Conservation (phyloP, 495 filamentous ascomycete genomes). For the Talaromyces adpressus region DNA sequence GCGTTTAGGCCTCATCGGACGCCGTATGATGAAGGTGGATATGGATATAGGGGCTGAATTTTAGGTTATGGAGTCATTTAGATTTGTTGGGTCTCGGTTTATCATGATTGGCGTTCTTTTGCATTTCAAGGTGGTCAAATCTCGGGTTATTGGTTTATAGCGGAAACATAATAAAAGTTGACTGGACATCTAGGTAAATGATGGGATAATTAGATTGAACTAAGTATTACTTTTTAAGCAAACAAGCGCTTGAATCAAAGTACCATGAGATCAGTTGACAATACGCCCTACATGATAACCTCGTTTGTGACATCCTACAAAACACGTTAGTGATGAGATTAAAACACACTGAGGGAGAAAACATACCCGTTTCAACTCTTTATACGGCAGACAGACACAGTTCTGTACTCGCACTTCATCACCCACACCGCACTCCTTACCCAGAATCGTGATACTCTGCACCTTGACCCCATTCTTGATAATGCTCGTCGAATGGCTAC, state of each 20-base stretch:
- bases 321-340: background rate
- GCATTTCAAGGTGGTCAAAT: background rate
- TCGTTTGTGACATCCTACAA: slow-evolving; percentile 85
- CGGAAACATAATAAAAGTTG: background rate
- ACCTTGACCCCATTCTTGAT: slow-evolving; percentile 97
- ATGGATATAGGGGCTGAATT: background rate
- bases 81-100: background rate
- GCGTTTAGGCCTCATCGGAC: slow-evolving; percentile 1
- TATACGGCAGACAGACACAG: slow-evolving; percentile 95
- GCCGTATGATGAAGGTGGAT: background rate
- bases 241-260: background rate
- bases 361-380: slow-evolving; percentile 96
- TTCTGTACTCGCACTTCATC: slow-evolving; percentile 98
- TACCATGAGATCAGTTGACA: background rate
- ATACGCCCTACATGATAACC: slow-evolving; percentile 75
- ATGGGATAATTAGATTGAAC: background rate
- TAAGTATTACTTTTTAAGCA: background rate
- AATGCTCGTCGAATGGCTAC: slow-evolving; percentile 87
- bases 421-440: slow-evolving; percentile 90
- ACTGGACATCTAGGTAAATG: background rate
- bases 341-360: background rate
- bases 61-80: background rate
- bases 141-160: background rate
- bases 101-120: background rate
- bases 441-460: slow-evolving; percentile 95